These are phyloP conservation scores for Aureobasidium subglaciale DNA, from an alignment of 2,329 filamentous ascomycete species.

Conservation along the genomic window DNA sequence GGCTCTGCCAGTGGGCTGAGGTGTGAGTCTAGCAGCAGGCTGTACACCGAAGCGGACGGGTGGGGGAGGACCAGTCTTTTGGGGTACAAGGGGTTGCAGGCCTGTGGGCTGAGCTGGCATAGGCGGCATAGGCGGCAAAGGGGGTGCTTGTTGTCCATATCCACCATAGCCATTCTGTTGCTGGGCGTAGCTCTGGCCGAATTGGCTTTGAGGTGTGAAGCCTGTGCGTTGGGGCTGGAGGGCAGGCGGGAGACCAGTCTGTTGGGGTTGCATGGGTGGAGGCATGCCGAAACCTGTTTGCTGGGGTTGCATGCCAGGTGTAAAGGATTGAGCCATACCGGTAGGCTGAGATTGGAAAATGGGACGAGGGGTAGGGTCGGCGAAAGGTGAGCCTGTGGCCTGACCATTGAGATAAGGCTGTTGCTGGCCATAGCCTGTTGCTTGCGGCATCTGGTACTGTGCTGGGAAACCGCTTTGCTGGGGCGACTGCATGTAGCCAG, in stretches of 20 bases:
- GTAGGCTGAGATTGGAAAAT: conserved; percentile 32
- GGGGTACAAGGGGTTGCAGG: conserved; percentile 56
- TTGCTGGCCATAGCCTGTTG: conserved; percentile 33
- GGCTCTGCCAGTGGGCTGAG: conserved; percentile 85
- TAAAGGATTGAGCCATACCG: conserved; percentile 31
- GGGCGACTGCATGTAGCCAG: conserved; percentile 38
- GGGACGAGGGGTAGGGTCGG: conserved; percentile 45
- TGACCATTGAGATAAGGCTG: conserved; percentile 45
- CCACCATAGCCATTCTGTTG: conserved; percentile 28
- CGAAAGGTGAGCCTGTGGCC: conserved; percentile 45
- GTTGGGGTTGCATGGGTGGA: conserved; percentile 44
- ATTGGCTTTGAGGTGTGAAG: conserved; percentile 27
- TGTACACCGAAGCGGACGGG: conserved; percentile 82
- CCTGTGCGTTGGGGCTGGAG: conserved; percentile 46
- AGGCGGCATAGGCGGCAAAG: conserved; percentile 51
- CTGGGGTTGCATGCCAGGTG: conserved; percentile 38
- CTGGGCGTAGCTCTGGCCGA: conserved; percentile 21
- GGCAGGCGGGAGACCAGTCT: conserved; percentile 34
- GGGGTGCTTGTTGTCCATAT: conserved; percentile 32
- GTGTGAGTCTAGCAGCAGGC: conserved; percentile 64
- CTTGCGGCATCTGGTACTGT: conserved; percentile 28
- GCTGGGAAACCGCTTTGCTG: conserved; percentile 29
- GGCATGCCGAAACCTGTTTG: conserved; percentile 49
- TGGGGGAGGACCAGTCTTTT: conserved; percentile 80
- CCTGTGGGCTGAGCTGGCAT: conserved; percentile 47